Percentiles rank a stretch among this genome's conserved stretches.
These are phyloP conservation scores for Mucor mucedo DNA, from an alignment of 371 early-diverging fungal genomes.

Conservation along the genomic window DNA sequence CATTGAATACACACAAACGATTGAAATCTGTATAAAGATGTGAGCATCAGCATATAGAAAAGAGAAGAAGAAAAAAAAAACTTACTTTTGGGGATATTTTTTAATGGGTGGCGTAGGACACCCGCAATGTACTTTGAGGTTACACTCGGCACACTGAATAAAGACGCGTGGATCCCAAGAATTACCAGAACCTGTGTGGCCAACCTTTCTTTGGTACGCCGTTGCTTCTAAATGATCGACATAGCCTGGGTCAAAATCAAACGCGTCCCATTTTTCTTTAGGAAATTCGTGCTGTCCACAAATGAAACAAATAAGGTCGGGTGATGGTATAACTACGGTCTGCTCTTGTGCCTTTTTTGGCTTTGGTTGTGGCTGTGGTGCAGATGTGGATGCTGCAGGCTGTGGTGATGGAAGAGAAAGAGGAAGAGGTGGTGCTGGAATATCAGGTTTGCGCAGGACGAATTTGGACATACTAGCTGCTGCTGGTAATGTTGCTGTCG, in stretches of 20 bases:
- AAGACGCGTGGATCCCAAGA: constrained; percentile 37
- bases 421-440: too few species aligned
- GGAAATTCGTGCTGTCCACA: constrained; percentile 24
- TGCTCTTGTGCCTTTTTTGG: constrained; percentile 1
- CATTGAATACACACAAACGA: constrained; percentile 25
- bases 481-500: constrained; percentile 22
- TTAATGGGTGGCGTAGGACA: constrained; percentile 27
- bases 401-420: too few species aligned
- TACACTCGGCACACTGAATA: constrained; percentile 26
- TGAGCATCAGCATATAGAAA: neutral
- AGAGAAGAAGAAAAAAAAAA: neutral
- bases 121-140: constrained; percentile 24
- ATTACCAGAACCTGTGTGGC: constrained; percentile 21
- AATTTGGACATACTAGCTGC: neutral
- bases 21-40: constrained; percentile 6
- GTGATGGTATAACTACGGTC: constrained; percentile 11
- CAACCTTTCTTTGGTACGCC: constrained; percentile 11
- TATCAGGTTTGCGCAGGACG: neutral
- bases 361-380: constrained; percentile 16
- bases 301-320: constrained; percentile 20
- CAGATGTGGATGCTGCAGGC: too few species aligned
- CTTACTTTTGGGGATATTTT: constrained; percentile 25
- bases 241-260: constrained; percentile 14
- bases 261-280: constrained; percentile 7
- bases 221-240: constrained; percentile 18